Conservation (phyloP, 148 eudicot species). For the Diospyros kaki region DNA sequence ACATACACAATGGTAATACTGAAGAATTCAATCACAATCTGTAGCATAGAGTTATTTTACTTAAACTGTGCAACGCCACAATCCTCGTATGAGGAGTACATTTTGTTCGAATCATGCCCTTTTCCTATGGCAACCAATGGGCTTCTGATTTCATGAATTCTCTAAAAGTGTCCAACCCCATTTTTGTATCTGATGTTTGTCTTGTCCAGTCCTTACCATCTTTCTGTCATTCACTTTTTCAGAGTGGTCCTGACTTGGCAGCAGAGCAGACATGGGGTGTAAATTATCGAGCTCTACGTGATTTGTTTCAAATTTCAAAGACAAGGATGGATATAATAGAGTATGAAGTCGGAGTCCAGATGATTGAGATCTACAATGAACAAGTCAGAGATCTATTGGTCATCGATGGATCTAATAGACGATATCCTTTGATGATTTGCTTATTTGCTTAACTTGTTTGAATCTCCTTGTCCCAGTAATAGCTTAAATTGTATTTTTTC, state of each 20-base stretch:
- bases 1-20: conserved; percentile 87
- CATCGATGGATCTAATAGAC: conserved; percentile 66
- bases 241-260: conserved; percentile 96
- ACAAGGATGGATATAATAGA: conserved; percentile 54
- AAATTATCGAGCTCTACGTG: conserved; percentile 77
- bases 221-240: conserved; percentile 1
- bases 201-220: neutral
- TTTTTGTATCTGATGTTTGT: neutral
- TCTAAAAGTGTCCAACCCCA: neutral
- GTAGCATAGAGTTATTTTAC: neutral
- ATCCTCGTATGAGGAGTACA: neutral
- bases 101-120: too few species aligned
- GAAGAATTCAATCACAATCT: neutral
- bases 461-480: neutral
- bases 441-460: neutral
- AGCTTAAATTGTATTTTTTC: neutral
- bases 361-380: conserved; percentile 97
- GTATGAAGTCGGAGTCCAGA: conserved; percentile 88
- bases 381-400: conserved; percentile 94
- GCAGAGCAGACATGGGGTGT: conserved; percentile 93
- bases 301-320: conserved; percentile 73
- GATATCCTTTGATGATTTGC: conserved; percentile 66
- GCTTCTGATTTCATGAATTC: neutral
- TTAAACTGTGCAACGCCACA: neutral
- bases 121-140: neutral